Evolutionary conservation across 306 rosid species (phyloP).

Genomic region (Gleditsia sinensis): DNA sequence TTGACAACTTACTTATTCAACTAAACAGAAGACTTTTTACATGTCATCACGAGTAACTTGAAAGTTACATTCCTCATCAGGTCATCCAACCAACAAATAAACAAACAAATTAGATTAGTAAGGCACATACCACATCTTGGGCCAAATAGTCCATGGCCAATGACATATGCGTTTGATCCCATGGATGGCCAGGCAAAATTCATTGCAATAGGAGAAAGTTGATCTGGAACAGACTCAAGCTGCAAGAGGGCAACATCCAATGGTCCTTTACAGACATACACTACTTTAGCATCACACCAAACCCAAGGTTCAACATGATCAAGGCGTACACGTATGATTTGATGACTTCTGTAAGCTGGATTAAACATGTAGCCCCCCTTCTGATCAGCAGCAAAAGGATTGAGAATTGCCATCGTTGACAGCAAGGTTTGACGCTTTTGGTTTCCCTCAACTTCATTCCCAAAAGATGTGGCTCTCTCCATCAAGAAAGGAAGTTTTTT

Average conservation of each 20-base stretch:
- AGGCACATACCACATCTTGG: constrained; percentile 77
- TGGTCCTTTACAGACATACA: constrained; percentile 85
- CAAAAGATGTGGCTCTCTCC: constrained; percentile 37
- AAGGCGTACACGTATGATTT: constrained; percentile 75
- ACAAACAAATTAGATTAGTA: constrained; percentile 16
- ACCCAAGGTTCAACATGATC: constrained; percentile 73
- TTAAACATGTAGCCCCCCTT: constrained; percentile 38
- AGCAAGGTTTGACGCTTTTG: constrained; percentile 36
- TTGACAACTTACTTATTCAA: background rate
- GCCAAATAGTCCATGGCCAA: constrained; percentile 92
- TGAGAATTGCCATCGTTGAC: constrained; percentile 28
- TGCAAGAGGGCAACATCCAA: constrained; percentile 88
- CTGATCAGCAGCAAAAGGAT: constrained; percentile 44
- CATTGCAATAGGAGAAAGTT: constrained; percentile 63
- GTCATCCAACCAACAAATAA: constrained; percentile 23
- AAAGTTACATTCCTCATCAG: constrained; percentile 24
- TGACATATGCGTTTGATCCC: constrained; percentile 83
- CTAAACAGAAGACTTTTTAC: background rate
- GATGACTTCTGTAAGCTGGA: constrained; percentile 40
- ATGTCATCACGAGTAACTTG: background rate
- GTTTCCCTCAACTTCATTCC: constrained; percentile 36
- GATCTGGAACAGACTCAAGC: constrained; percentile 71
- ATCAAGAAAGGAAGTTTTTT: constrained; percentile 31
- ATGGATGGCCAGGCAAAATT: constrained; percentile 61
- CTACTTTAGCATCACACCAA: constrained; percentile 83